Conservation (phyloP, 2,329 filamentous ascomycete genomes). For the Fusarium sp. region DNA sequence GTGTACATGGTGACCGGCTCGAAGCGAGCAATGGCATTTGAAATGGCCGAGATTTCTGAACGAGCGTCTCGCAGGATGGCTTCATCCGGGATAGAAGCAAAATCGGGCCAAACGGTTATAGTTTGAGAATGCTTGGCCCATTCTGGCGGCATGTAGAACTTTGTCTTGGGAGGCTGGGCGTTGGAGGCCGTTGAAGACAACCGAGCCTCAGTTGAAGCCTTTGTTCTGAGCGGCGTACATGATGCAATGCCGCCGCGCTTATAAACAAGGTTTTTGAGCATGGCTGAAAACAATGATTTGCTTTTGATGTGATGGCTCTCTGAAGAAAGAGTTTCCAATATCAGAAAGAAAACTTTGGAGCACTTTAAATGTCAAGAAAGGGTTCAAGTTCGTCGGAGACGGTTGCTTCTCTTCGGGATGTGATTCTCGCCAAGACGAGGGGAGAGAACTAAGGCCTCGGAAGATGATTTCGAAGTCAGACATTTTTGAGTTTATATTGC, state of each 20-base stretch:
- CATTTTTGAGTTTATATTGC: not conserved
- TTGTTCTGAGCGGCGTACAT: not conserved
- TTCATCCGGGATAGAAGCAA: constrained; percentile 5
- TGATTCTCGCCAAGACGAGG: not conserved
- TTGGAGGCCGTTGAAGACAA: not conserved
- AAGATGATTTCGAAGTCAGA: not conserved
- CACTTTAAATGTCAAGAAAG: not conserved
- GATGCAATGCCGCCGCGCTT: not conserved
- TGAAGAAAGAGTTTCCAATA: not conserved
- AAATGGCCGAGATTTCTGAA: constrained; percentile 41
- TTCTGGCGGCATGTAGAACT: constrained; percentile 26
- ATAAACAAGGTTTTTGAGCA: not conserved
- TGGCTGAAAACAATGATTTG: not conserved
- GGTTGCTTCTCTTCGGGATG: not conserved
- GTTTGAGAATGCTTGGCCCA: constrained; percentile 26
- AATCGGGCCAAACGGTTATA: constrained; percentile 28
- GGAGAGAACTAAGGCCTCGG: not conserved
- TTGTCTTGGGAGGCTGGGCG: not conserved
- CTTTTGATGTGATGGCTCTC: not conserved
- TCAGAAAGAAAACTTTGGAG: not conserved
- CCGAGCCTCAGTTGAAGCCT: not conserved
- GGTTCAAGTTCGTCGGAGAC: not conserved
- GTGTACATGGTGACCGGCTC: constrained; percentile 43
- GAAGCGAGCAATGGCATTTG: constrained; percentile 42
- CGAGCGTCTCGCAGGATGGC: constrained; percentile 2